These are phyloP conservation scores for Larix kaempferi DNA, from an alignment of 75 land plant genomes.

Conservation along the genomic window DNA sequence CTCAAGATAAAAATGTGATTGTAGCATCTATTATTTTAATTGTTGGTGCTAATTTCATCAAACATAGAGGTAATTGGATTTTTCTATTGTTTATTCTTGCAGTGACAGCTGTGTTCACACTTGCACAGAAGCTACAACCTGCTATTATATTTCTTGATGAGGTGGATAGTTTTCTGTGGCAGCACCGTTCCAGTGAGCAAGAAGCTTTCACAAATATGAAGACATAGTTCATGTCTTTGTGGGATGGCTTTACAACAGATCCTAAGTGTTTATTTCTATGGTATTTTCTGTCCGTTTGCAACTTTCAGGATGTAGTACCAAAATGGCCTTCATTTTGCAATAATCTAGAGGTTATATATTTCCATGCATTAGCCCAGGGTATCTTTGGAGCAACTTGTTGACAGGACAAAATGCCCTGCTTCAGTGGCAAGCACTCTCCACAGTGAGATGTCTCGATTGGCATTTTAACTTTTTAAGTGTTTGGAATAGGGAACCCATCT, in stretches of 20 bases:
- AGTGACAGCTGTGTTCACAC: constrained; percentile 92
- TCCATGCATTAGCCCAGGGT: too few species aligned
- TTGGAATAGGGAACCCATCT: too few species aligned
- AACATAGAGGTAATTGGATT: background rate
- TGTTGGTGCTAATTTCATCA: background rate
- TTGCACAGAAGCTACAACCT: constrained; percentile 96
- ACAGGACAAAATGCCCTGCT: too few species aligned
- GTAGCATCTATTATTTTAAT: background rate
- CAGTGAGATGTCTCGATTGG: too few species aligned
- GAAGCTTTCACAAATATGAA: constrained; percentile 94
- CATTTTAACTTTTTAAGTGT: too few species aligned
- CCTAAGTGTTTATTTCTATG: constrained; percentile 50
- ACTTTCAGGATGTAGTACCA: background rate
- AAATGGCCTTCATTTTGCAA: background rate
- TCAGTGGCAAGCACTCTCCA: too few species aligned
- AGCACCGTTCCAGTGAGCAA: constrained; percentile 79
- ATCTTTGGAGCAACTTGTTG: background rate
- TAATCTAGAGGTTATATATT: background rate
- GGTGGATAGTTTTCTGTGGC: constrained; percentile 98
- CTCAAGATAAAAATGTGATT: background rate
- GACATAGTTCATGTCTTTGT: constrained; percentile 97
- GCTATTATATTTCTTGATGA: constrained; percentile 98
- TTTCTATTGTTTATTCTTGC: constrained; percentile 17
- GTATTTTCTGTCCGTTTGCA: background rate
- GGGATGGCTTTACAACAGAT: constrained; percentile 99